Percentiles rank a stretch among this genome's conserved stretches.
These are phyloP conservation scores for Macrolepiota albuminosa DNA, from an alignment of 768 basidiomycete genomes.

Conservation along the genomic window DNA sequence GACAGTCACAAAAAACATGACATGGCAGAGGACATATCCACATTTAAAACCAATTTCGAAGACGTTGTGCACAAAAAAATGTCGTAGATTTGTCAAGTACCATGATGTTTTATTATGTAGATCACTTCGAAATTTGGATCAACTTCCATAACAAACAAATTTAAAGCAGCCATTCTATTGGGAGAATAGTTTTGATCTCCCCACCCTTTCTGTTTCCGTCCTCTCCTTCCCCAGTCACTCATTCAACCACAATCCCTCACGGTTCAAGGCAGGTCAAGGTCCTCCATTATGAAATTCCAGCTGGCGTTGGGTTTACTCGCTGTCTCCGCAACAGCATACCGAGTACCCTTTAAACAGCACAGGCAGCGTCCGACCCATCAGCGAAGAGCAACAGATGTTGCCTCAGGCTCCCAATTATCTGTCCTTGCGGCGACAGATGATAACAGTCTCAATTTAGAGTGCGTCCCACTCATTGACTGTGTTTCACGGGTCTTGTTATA, in stretches of 20 bases:
- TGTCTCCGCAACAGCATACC: slow-evolving; percentile 38
- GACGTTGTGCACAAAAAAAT: neutral
- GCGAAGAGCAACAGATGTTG: slow-evolving; percentile 30
- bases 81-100: neutral
- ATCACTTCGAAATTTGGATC: slow-evolving; percentile 7
- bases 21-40: neutral
- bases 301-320: slow-evolving; percentile 32
- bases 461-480: slow-evolving; percentile 11
- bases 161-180: slow-evolving; percentile 8
- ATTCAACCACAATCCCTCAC: slow-evolving; percentile 15
- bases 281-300: slow-evolving; percentile 36
- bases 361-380: slow-evolving; percentile 28
- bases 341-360: slow-evolving; percentile 42
- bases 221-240: slow-evolving; percentile 17
- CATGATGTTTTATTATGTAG: neutral
- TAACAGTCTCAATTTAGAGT: slow-evolving; percentile 44
- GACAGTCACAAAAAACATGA: neutral
- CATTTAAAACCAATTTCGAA: neutral
- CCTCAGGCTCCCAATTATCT: slow-evolving; percentile 27
- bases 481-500: neutral
- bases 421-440: slow-evolving; percentile 26
- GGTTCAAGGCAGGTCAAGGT: neutral
- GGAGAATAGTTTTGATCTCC: neutral
- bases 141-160: slow-evolving; percentile 17
- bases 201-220: slow-evolving; percentile 4